Evolutionary conservation across 1,139 yeast genomes (phyloP), one percentile per base, ranked within the genome.

Genomic region (Protomyces arabidopsidicola): DNA sequence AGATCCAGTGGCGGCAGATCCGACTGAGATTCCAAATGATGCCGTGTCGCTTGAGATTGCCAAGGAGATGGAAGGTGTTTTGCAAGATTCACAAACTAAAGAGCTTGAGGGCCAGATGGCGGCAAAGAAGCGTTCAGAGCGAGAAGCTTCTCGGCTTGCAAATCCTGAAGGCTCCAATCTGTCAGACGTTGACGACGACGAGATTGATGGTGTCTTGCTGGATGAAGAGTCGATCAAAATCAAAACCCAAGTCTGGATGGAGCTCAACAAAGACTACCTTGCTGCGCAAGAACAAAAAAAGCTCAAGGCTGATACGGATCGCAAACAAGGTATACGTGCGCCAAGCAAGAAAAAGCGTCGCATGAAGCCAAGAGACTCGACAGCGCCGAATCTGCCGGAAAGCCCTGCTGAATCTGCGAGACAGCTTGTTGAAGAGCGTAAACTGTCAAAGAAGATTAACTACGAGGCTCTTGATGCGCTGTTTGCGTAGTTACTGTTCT

Each of bases 191-290:
- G 96, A 89, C 69, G 97, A 90, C 71, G 88, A 83, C 22, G 96
- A 90, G 70, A 77, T 88, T 10, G 84, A 83, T 2, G 75, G 77
- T 0, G 79, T 85, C 53, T 72, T 88, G 57, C 77, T 93, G 63
- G 81, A 83, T 2, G 84, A 82, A 58, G 87, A 84, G 55, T 97
- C 93, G 69, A 81, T 84, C 12, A 75, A 78, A 64, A 72, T 85
- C 71, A 91, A 89, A 74, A 90, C 88, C 69, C 80, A 86, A 67
- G 83, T 90, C 4, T 93, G 98, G 98, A 84, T 88, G 65, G 90
- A 95, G 1, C 79, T 89, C 63, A 90, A 93, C 74, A 88, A 88
- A 66, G 98, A 91, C 39, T 95, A 85, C 71, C 77, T 93, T 65
- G 75, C 90, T 31, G 95, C 87, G 60, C 96, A 90, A 75, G 98